Evolutionary conservation across 1,284 basidiomycete genomes (phyloP).

Genomic region (Irpex sp.): DNA sequence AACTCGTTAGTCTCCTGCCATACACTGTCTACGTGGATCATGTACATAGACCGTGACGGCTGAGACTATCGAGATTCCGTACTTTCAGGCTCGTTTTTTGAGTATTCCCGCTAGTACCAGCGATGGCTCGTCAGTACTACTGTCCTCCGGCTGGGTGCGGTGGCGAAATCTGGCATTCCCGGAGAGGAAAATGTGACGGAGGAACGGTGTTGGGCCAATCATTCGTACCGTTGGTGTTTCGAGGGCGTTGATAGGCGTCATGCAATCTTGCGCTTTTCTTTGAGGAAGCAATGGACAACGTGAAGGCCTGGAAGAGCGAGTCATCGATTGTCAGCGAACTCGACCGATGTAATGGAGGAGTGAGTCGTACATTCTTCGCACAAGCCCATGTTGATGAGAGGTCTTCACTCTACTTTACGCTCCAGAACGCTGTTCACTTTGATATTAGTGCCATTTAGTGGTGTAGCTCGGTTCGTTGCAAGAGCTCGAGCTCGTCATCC

Average conservation of each 20-base stretch:
- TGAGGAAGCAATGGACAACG: constrained; percentile 59
- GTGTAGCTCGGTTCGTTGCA: constrained; percentile 65
- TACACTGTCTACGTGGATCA: not conserved
- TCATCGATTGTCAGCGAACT: not conserved
- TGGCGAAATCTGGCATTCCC: not conserved
- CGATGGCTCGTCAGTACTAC: no score
- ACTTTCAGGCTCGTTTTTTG: no score
- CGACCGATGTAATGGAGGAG: not conserved
- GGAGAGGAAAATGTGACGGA: not conserved
- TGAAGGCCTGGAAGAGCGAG: constrained; percentile 27
- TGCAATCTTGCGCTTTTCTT: constrained; percentile 60
- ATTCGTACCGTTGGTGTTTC: constrained; percentile 71
- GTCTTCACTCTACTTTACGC: no score
- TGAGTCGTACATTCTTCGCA: constrained; percentile 25
- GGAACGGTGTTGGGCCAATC: not conserved
- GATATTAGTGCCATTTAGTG: constrained; percentile 32
- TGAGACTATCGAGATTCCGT: no score
- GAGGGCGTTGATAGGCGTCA: constrained; percentile 68
- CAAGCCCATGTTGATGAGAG: not conserved
- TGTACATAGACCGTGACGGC: no score
- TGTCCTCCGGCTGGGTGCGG: constrained; percentile 12
- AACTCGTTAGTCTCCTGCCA: no score
- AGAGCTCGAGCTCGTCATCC: constrained; percentile 75
- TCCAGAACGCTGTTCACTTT: no score
- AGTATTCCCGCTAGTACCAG: no score